phyloP scores from a whole-genome alignment of 441 rosid genomes.

The Arabidopsis lyrata region DNA sequence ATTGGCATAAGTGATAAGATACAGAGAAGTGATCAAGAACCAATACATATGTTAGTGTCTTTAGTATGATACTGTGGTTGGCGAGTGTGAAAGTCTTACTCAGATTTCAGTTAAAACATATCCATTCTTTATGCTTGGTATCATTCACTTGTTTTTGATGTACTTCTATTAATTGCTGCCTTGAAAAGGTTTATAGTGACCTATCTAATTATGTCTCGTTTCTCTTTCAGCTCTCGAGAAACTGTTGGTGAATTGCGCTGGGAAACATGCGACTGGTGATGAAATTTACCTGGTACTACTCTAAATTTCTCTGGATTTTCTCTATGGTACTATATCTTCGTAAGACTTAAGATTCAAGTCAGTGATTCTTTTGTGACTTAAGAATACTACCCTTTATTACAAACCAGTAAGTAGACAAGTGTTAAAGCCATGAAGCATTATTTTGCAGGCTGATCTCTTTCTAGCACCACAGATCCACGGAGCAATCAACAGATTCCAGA shows the following conservation, averaged over 20 bases:
- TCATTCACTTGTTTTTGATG: conserved; percentile 3
- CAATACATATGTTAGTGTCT: background rate
- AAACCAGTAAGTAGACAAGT: background rate
- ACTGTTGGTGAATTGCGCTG: conserved; percentile 64
- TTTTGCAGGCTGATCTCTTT: conserved; percentile 81
- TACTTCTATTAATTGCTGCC: background rate
- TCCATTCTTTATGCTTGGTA: background rate
- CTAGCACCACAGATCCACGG: conserved; percentile 71
- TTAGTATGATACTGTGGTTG: conserved; percentile 1
- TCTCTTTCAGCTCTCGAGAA: conserved; percentile 72
- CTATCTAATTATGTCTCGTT: conserved; percentile 12
- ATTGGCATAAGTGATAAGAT: background rate
- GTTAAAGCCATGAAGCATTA: conserved; percentile 16
- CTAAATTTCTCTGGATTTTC: conserved; percentile 16
- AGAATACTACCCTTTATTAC: background rate
- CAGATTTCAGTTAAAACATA: background rate
- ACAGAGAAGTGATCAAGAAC: background rate
- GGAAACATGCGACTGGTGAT: conserved; percentile 81
- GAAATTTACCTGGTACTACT: conserved; percentile 65
- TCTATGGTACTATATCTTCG: conserved; percentile 7
- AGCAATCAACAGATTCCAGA: conserved; percentile 60
- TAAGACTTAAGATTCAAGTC: background rate
- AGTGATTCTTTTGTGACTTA: background rate
- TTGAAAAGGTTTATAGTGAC: background rate
- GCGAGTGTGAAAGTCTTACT: background rate